Percentiles rank a stretch among this genome's conserved stretches.
phyloP scores from a whole-genome alignment of 352 stramenopile genomes.

The Phytophthora capsici region DNA sequence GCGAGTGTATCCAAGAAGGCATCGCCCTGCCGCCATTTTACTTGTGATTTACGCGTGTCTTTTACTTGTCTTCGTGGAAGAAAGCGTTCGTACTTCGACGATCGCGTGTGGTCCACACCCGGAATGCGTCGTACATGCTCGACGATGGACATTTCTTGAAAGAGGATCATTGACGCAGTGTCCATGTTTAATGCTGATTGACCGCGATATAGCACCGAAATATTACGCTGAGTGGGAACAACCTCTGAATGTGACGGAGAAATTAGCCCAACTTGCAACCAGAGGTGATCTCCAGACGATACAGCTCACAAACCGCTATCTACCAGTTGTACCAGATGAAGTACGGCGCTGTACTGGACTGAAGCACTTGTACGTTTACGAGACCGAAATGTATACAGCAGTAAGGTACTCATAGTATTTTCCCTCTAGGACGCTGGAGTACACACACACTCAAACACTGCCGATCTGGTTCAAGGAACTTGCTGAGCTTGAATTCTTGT shows the following conservation, averaged over 20 bases:
- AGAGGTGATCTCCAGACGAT: slow-evolving; percentile 41
- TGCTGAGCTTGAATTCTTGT: slow-evolving; percentile 47
- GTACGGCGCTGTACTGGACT: slow-evolving; percentile 38
- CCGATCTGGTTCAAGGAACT: slow-evolving; percentile 44
- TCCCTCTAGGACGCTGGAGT: slow-evolving; percentile 43
- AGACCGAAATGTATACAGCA: neutral
- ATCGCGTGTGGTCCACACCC: slow-evolving; percentile 22
- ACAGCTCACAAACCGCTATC: slow-evolving; percentile 42
- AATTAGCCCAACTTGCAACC: slow-evolving; percentile 30
- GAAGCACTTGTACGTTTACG: slow-evolving; percentile 36
- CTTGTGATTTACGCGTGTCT: slow-evolving; percentile 16
- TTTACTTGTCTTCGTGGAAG: slow-evolving; percentile 23
- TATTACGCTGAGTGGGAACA: slow-evolving; percentile 43
- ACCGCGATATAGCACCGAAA: slow-evolving; percentile 23
- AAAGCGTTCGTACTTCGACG: slow-evolving; percentile 26
- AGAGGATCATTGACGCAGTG: slow-evolving; percentile 28
- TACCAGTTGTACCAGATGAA: slow-evolving; percentile 39
- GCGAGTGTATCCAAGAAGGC: slow-evolving; percentile 23
- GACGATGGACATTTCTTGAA: slow-evolving; percentile 35
- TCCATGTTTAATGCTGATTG: slow-evolving; percentile 51
- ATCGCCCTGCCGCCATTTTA: slow-evolving; percentile 11
- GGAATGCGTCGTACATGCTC: slow-evolving; percentile 38
- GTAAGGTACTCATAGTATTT: neutral
- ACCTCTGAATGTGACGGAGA: slow-evolving; percentile 37
- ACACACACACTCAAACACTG: slow-evolving; percentile 45